These are phyloP conservation scores for Albugo laibachii DNA, from an alignment of 352 stramenopile species.

Conservation along the genomic window DNA sequence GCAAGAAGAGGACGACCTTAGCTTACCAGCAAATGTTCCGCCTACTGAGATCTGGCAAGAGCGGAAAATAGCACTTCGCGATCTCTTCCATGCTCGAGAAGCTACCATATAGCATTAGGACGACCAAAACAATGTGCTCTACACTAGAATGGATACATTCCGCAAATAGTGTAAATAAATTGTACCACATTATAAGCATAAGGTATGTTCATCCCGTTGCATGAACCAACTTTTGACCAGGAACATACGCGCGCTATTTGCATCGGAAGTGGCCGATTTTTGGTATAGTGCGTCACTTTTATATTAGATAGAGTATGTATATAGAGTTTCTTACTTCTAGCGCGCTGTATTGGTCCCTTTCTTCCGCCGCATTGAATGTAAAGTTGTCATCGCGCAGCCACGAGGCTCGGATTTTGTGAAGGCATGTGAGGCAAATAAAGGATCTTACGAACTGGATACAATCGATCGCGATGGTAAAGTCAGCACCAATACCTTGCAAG, in stretches of 20 bases:
- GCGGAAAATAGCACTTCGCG: no score
- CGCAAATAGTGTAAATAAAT: no score
- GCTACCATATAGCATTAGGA: no score
- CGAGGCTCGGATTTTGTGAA: constrained; percentile 30
- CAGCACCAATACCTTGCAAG: constrained; percentile 14
- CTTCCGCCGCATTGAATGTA: constrained; percentile 14
- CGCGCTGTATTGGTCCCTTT: constrained; percentile 38
- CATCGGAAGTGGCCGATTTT: constrained; percentile 51
- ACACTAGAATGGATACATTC: no score
- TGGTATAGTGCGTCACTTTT: constrained; percentile 13
- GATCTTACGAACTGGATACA: constrained; percentile 45
- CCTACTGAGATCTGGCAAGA: no score
- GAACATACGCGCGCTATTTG: constrained; percentile 14
- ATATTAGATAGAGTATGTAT: not conserved
- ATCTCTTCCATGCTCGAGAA: no score
- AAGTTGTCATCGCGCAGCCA: constrained; percentile 42
- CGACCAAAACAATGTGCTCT: no score
- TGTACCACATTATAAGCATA: no score
- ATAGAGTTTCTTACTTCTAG: constrained; percentile 5
- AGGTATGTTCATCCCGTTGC: not conserved
- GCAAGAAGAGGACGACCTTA: no score
- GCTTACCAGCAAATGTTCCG: no score
- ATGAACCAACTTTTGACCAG: not conserved
- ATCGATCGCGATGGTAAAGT: constrained; percentile 25
- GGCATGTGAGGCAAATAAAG: constrained; percentile 11